Evolutionary conservation across 129 eudicot species (phyloP), one percentile per base, ranked within the genome.

Genomic region (Lonicera japonica): DNA sequence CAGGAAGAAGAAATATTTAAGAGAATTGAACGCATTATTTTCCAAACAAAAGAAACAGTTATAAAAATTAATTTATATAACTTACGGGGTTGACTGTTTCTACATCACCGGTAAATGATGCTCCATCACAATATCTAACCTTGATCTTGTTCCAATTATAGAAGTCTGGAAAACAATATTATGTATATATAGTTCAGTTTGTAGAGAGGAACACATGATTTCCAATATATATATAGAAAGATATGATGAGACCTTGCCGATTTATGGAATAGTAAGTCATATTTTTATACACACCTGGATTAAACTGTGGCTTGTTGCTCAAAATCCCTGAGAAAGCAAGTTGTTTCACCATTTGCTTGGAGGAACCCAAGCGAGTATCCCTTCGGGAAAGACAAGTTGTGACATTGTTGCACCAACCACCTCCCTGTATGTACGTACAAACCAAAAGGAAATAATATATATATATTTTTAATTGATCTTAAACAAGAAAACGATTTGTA

Each of bases 331-430:
- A 92, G 73, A 92, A 92, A 25, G 89, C 78, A 63, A 87, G 40
- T 60, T 71, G 71, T 40, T 72, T 80, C 34, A 56, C 70, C 96
- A 92, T 87, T 58, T 75, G 48, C 67, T 78, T 79, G 9, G 98
- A 92, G 38, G 98, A 87, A 15, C 98, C 98, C 65, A 87, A 54
- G 39, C 80, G 83, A 41, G 75, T 71, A 62, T 58, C 21, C 58
- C 56, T 87, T 25, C 95, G 88, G 18, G 80, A 74, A 1, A 87
- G 79, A 58, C 98, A 92, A 73, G 74, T 82, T 34, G 91, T 78
- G 5, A 68, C 83, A 70, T 88, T 87, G 69, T 87, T 82, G 79
- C 98, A 92, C 98, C 98, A 92, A 59, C 96, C 98, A 69, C 97
- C 97, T 74, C 97, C 97, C 97, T 90, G n/a, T 5, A 16, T 4